These are phyloP conservation scores for Puccinia coronata DNA, from an alignment of 1,284 basidiomycete genomes.

Conservation along the genomic window DNA sequence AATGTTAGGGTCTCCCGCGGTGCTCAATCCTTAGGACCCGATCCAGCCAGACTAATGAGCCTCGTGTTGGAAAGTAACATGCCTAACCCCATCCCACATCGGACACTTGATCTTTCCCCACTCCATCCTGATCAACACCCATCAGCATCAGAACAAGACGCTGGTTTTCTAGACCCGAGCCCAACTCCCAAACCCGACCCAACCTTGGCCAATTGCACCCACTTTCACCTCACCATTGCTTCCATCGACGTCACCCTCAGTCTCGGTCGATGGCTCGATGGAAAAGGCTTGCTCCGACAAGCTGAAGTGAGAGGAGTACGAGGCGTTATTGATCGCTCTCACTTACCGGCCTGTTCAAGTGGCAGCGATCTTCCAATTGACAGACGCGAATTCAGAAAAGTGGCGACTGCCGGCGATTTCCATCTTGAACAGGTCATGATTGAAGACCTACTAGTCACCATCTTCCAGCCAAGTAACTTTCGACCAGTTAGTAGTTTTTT, in stretches of 20 bases:
- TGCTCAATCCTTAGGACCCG: slow-evolving; percentile 33
- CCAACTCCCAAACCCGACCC: not conserved
- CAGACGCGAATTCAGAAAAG: slow-evolving; percentile 77
- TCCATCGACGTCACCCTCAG: slow-evolving; percentile 96
- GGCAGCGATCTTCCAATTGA: slow-evolving; percentile 64
- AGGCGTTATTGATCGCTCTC: slow-evolving; percentile 75
- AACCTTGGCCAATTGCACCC: slow-evolving; percentile 68
- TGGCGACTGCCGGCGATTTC: slow-evolving; percentile 78
- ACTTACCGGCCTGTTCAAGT: not conserved
- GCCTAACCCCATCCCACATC: not conserved
- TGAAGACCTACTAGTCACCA: slow-evolving; percentile 89
- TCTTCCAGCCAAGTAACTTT: slow-evolving; percentile 90
- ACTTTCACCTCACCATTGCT: slow-evolving; percentile 88
- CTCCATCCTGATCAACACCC: slow-evolving; percentile 40
- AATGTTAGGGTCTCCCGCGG: slow-evolving; percentile 92
- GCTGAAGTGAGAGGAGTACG: slow-evolving; percentile 91
- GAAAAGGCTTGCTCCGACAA: slow-evolving; percentile 86
- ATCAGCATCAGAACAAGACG: slow-evolving; percentile 44
- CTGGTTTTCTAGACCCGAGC: slow-evolving; percentile 17
- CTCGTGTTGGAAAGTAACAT: slow-evolving; percentile 51
- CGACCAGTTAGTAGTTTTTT: slow-evolving; percentile 65
- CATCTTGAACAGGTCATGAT: slow-evolving; percentile 84
- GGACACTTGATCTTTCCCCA: slow-evolving; percentile 58
- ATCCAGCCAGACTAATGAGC: slow-evolving; percentile 47
- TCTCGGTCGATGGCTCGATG: slow-evolving; percentile 88